phyloP scores from a whole-genome alignment of 495 filamentous ascomycete genomes.

The Penicillium paxilli region DNA sequence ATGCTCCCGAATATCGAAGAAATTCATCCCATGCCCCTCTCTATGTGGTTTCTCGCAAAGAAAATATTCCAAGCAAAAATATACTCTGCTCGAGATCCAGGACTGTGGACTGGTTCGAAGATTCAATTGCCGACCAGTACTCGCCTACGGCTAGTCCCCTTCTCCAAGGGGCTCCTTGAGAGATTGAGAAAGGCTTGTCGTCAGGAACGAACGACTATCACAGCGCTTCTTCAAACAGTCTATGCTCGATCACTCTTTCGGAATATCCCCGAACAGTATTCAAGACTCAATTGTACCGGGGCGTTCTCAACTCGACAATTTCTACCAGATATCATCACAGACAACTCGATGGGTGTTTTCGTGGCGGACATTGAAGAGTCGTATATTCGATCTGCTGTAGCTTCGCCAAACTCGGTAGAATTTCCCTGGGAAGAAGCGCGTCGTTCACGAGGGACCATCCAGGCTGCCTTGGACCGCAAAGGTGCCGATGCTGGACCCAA shows the following conservation, averaged over 20 bases:
- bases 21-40: conserved; percentile 26
- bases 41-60: conserved; percentile 21
- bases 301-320: conserved; percentile 36
- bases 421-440: conserved; percentile 42
- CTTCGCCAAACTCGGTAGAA: background rate
- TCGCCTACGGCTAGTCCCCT: conserved; percentile 14
- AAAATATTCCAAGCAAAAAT: conserved; percentile 30
- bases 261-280: conserved; percentile 23
- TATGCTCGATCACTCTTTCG: conserved; percentile 36
- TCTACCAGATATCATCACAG: conserved; percentile 31
- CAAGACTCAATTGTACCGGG: conserved; percentile 19
- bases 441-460: conserved; percentile 29
- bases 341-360: conserved; percentile 41
- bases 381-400: conserved; percentile 11
- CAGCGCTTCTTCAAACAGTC: conserved; percentile 31
- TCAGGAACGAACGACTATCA: conserved; percentile 37
- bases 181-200: conserved; percentile 26
- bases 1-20: conserved; percentile 33
- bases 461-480: conserved; percentile 25
- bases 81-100: conserved; percentile 16
- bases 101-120: conserved; percentile 26
- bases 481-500: conserved; percentile 35
- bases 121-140: conserved; percentile 21
- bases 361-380: conserved; percentile 26
- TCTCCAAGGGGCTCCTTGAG: conserved; percentile 19